Conservation (phyloP, 1,284 basidiomycete species). For the Wallemia hederae region DNA sequence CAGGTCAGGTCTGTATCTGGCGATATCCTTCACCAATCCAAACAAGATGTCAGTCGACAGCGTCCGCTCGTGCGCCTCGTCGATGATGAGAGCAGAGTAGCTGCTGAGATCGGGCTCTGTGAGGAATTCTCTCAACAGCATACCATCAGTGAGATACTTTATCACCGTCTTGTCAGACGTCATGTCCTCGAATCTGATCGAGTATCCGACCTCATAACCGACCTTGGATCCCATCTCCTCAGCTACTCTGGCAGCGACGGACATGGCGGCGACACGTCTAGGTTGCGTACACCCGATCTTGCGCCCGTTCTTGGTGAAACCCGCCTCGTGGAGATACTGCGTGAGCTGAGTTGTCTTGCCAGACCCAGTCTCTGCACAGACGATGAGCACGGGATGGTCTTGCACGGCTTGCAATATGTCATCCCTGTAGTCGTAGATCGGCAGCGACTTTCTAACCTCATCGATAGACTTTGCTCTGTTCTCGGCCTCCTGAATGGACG, state of each 20-base stretch:
- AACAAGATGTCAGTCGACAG: conserved; percentile 89
- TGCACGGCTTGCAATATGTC: conserved; percentile 63
- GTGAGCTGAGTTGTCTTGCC: conserved; percentile 97
- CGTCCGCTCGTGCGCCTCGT: conserved; percentile 87
- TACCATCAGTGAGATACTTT: conserved; percentile 97
- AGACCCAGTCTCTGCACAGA: conserved; percentile 78
- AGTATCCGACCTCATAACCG: conserved; percentile 92
- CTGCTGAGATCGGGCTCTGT: conserved; percentile 81
- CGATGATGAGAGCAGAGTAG: conserved; percentile 76
- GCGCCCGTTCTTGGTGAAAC: conserved; percentile 58
- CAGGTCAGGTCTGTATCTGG: conserved; percentile 78
- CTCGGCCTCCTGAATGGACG: conserved; percentile 75
- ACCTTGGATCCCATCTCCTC: conserved; percentile 94
- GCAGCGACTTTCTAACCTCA: background rate
- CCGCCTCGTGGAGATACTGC: conserved; percentile 91
- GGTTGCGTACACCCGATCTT: conserved; percentile 97
- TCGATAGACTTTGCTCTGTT: conserved; percentile 33
- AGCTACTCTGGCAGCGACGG: conserved; percentile 89
- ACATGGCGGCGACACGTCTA: conserved; percentile 95
- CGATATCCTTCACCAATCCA: conserved; percentile 91
- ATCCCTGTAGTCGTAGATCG: conserved; percentile 43
- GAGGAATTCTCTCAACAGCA: conserved; percentile 83
- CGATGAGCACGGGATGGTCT: conserved; percentile 69
- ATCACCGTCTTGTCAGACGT: conserved; percentile 91
- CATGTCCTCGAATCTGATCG: conserved; percentile 96